Conservation (phyloP, 306 rosid genomes). For the Lithocarpus polystachyus region DNA sequence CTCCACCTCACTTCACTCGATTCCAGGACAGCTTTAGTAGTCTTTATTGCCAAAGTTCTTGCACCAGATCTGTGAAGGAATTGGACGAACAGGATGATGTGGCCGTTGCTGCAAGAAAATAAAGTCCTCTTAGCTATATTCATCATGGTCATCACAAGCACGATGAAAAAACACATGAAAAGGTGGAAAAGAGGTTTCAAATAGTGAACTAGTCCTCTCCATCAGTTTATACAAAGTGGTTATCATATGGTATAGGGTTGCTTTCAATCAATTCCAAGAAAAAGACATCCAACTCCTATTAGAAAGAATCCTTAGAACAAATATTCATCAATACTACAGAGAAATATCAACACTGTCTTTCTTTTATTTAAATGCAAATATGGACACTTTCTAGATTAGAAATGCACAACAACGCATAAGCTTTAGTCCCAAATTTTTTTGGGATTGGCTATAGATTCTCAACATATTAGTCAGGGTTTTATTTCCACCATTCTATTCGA, state of each 20-base stretch:
- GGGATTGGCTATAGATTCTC: too few species aligned
- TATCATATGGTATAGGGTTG: conserved; percentile 13
- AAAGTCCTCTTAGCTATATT: conserved; percentile 23
- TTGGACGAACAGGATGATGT: conserved; percentile 92
- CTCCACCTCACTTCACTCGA: conserved; percentile 24
- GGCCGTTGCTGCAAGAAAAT: conserved; percentile 88
- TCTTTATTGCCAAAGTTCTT: conserved; percentile 90
- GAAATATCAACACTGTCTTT: conserved; percentile 2
- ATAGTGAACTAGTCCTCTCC: conserved; percentile 18
- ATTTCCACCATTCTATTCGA: too few species aligned
- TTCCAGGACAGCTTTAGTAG: conserved; percentile 38
- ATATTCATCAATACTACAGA: not conserved
- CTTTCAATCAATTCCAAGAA: conserved; percentile 14
- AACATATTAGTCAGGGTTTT: too few species aligned
- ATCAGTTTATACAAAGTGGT: conserved; percentile 12
- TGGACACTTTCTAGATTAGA: not conserved
- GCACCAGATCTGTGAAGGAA: conserved; percentile 98
- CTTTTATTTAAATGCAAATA: not conserved
- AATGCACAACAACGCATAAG: not conserved
- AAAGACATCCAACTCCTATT: conserved; percentile 18
- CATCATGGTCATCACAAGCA: not conserved
- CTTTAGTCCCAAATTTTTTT: too few species aligned
- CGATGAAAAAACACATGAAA: not conserved
- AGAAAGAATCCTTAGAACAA: not conserved
- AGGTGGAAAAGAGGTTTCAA: conserved; percentile 4